Evolutionary conservation across 306 rosid species (phyloP).

Genomic region (Gleditsia sinensis): DNA sequence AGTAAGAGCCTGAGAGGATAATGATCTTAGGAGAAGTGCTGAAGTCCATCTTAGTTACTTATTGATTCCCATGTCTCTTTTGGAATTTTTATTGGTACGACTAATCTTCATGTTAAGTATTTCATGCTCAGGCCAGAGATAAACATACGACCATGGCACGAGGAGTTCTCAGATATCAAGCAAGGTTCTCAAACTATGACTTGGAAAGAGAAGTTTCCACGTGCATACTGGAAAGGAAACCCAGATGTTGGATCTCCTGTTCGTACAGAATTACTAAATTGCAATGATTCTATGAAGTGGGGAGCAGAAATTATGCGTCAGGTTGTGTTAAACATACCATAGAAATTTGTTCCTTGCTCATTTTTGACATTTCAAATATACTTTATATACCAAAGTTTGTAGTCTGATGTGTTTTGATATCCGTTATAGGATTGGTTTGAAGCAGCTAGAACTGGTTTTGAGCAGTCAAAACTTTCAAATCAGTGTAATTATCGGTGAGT

Average conservation of each 20-base stretch:
- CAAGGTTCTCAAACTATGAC: constrained; percentile 50
- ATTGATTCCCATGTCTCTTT: constrained; percentile 2
- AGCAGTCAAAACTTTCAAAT: constrained; percentile 71
- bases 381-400: not conserved
- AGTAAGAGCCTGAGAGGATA: not conserved
- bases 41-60: constrained; percentile 3
- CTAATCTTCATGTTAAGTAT: constrained; percentile 8
- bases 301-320: constrained; percentile 86
- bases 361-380: constrained; percentile 13
- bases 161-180: constrained; percentile 73
- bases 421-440: constrained; percentile 72
- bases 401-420: constrained; percentile 26
- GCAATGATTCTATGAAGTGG: constrained; percentile 70
- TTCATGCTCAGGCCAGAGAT: constrained; percentile 77
- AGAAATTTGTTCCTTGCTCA: not conserved
- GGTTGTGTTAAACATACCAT: constrained; percentile 51
- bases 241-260: constrained; percentile 78
- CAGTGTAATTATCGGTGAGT: constrained; percentile 81
- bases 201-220: constrained; percentile 60
- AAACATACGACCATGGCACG: constrained; percentile 70
- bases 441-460: constrained; percentile 66
- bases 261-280: constrained; percentile 62
- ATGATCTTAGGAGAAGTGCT: not conserved
- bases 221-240: constrained; percentile 94
- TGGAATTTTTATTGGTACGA: constrained; percentile 6